Conservation (phyloP, 78 protist species). For the Paulinella micropora region DNA sequence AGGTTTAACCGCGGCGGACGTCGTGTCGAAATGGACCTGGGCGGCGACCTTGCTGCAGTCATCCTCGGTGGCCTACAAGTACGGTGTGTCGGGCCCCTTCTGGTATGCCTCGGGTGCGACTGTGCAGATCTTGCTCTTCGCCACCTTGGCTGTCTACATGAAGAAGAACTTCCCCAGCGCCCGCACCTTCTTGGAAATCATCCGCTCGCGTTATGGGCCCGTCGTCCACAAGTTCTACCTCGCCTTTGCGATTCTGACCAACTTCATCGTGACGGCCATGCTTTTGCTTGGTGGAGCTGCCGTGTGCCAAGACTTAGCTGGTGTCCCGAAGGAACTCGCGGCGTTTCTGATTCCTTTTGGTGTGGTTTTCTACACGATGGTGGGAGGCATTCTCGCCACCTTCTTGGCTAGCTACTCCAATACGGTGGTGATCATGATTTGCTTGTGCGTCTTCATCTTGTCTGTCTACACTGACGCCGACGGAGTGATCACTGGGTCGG, state of each 20-base stretch:
- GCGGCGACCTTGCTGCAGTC: constrained; percentile 34
- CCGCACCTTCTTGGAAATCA: constrained; percentile 19
- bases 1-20: no score
- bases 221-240: constrained; percentile 2
- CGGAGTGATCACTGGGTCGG: neutral
- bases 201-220: constrained; percentile 2
- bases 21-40: constrained; percentile 34
- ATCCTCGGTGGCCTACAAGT: constrained; percentile 6
- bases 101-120: constrained; percentile 34
- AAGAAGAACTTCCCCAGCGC: neutral
- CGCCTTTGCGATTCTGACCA: neutral
- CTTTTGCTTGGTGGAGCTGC: constrained; percentile 22
- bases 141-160: constrained; percentile 13
- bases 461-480: neutral
- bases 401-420: neutral
- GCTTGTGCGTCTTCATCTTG: neutral
- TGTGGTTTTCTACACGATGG: neutral
- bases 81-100: constrained; percentile 37
- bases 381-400: constrained; percentile 11
- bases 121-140: constrained; percentile 25
- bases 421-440: neutral
- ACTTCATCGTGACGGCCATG: constrained; percentile 25
- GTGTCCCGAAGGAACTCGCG: neutral
- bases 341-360: constrained; percentile 1
- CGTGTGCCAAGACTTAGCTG: neutral